Conservation (phyloP, 768 basidiomycete genomes). For the Auricularia auricula-judae region DNA sequence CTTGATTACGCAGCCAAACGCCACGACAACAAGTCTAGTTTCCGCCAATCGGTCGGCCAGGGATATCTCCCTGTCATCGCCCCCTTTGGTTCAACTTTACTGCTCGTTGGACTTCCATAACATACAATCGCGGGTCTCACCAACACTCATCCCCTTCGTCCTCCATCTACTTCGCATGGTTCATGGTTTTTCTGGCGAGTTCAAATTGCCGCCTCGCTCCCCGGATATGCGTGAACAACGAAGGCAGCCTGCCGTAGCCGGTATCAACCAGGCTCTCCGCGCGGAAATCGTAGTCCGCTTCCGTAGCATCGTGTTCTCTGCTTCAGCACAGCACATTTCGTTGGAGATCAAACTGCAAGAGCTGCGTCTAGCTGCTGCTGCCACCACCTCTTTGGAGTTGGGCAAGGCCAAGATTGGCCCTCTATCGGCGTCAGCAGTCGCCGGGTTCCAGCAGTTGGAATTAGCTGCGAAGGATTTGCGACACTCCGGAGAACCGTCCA, state of each 20-base stretch:
- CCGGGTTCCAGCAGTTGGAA: neutral
- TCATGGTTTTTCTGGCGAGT: neutral
- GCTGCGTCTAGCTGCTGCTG: neutral
- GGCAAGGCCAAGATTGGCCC: neutral
- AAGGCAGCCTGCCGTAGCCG: neutral
- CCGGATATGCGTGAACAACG: neutral
- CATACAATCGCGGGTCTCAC: slow-evolving; percentile 34
- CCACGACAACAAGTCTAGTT: neutral
- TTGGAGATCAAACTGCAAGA: neutral
- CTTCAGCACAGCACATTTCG: neutral
- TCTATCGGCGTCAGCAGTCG: slow-evolving; percentile 23
- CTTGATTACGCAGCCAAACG: neutral
- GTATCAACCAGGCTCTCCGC: neutral
- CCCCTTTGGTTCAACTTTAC: slow-evolving; percentile 12
- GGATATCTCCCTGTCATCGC: slow-evolving; percentile 5
- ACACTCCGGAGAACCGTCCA: slow-evolving; percentile 19
- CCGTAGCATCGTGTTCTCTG: neutral
- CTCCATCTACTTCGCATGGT: slow-evolving; percentile 41
- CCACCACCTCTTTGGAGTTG: neutral
- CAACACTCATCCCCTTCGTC: slow-evolving; percentile 49
- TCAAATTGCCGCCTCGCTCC: neutral
- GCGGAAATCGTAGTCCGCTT: neutral
- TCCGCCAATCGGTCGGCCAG: neutral
- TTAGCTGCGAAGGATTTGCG: slow-evolving; percentile 47
- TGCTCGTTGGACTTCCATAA: slow-evolving; percentile 30